Evolutionary conservation across 306 rosid genomes (phyloP).

Genomic region (Cicer judaicum): DNA sequence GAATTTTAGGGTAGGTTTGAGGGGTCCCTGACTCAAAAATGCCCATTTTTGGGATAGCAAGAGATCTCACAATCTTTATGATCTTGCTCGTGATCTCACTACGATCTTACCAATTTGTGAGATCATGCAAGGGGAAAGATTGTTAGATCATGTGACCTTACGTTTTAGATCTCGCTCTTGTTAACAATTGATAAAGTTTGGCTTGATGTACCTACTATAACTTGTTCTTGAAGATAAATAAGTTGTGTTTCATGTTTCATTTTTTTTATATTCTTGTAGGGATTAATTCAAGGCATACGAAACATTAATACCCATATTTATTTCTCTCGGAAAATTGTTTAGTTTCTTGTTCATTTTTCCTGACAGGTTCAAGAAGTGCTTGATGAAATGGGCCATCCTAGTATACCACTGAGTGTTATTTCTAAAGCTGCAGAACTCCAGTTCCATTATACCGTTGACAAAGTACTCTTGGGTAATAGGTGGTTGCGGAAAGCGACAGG

Average conservation of each 20-base stretch:
- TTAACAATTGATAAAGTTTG: slow-evolving; percentile 10
- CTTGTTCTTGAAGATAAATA: slow-evolving; percentile 33
- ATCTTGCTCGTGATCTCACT: not conserved
- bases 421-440: slow-evolving; percentile 95
- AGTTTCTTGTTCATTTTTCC: slow-evolving; percentile 19
- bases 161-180: not conserved
- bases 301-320: slow-evolving; percentile 4
- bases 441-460: slow-evolving; percentile 83
- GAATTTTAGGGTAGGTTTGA: not conserved
- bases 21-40: not conserved
- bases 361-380: slow-evolving; percentile 89
- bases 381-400: slow-evolving; percentile 88
- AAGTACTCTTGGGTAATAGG: slow-evolving; percentile 85
- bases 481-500: slow-evolving; percentile 94
- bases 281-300: not conserved
- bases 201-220: slow-evolving; percentile 17
- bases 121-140: not conserved
- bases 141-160: not conserved
- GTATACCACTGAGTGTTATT: slow-evolving; percentile 89
- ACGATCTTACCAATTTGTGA: not conserved
- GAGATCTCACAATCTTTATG: not conserved
- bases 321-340: slow-evolving; percentile 33
- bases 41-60: not conserved
- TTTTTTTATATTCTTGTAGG: not conserved
- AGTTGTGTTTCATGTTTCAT: slow-evolving; percentile 21